A percentile compares a stretch with the other conserved stretches of the same genome.
Conservation (phyloP, 805 yeast genomes). For the Saccharomycopsis fermentans region DNA sequence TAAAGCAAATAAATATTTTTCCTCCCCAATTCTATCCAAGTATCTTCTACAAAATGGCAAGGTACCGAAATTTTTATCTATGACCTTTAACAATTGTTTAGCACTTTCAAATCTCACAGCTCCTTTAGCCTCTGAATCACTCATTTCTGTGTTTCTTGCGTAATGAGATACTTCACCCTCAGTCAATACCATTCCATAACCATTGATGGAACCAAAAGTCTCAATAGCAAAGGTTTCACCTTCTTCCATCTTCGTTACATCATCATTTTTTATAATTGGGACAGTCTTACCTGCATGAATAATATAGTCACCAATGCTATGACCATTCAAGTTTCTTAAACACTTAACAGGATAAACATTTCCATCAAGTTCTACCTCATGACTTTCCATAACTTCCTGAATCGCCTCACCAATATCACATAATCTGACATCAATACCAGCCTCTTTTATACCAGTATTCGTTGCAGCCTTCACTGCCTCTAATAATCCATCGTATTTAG, state of each 20-base stretch:
- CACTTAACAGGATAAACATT: constrained; percentile 76
- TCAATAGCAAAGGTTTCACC: constrained; percentile 97
- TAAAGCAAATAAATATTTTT: constrained; percentile 79
- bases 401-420: constrained; percentile 94
- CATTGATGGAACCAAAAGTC: constrained; percentile 88
- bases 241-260: constrained; percentile 96
- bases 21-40: constrained; percentile 84
- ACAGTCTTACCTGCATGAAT: constrained; percentile 96
- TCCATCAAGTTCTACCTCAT: constrained; percentile 87
- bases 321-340: constrained; percentile 90
- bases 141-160: constrained; percentile 46
- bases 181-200: constrained; percentile 76
- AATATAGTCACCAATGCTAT: constrained; percentile 70
- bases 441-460: constrained; percentile 81
- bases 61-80: constrained; percentile 81
- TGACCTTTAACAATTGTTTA: constrained; percentile 53
- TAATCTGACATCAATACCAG: constrained; percentile 92
- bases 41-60: constrained; percentile 95
- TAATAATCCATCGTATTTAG: constrained; percentile 68
- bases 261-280: constrained; percentile 91
- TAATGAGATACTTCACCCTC: constrained; percentile 96
- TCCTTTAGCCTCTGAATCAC: constrained; percentile 34
- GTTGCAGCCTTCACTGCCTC: constrained; percentile 90
- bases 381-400: constrained; percentile 95
- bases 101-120: constrained; percentile 52